phyloP scores from a whole-genome alignment of 2,329 filamentous ascomycete genomes.

The Blastomyces percursus region DNA sequence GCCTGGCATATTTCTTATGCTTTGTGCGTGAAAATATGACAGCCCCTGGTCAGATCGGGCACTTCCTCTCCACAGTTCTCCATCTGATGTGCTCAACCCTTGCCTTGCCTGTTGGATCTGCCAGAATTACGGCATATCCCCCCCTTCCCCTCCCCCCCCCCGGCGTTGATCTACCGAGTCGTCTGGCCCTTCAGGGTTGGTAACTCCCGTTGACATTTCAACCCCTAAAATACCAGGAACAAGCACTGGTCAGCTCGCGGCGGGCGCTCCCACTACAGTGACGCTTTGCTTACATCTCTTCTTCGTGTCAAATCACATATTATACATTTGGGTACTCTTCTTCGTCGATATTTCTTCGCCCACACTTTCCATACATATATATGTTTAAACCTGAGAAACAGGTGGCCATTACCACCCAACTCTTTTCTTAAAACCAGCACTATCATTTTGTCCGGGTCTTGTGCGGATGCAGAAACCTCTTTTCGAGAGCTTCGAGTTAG shows the following conservation, averaged over 20 bases:
- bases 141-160: too few relatives aligned
- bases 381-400: neutral
- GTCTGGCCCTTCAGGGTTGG: neutral
- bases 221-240: neutral
- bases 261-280: neutral
- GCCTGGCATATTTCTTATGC: neutral
- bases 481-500: neutral
- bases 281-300: neutral
- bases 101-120: slow-evolving; percentile 1
- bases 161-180: slow-evolving; percentile 4
- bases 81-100: neutral
- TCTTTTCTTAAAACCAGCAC: neutral
- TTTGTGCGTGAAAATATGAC: neutral
- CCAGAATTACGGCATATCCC: neutral
- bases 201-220: neutral
- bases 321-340: neutral
- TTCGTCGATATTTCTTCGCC: neutral
- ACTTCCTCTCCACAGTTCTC: neutral
- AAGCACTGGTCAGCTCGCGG: neutral
- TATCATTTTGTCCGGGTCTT: neutral
- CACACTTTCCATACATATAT: neutral
- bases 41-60: neutral
- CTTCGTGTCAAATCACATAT: neutral
- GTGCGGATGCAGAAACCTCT: neutral
- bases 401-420: neutral